phyloP scores from a whole-genome alignment of 768 basidiomycete genomes.

The Ramaria sp. region DNA sequence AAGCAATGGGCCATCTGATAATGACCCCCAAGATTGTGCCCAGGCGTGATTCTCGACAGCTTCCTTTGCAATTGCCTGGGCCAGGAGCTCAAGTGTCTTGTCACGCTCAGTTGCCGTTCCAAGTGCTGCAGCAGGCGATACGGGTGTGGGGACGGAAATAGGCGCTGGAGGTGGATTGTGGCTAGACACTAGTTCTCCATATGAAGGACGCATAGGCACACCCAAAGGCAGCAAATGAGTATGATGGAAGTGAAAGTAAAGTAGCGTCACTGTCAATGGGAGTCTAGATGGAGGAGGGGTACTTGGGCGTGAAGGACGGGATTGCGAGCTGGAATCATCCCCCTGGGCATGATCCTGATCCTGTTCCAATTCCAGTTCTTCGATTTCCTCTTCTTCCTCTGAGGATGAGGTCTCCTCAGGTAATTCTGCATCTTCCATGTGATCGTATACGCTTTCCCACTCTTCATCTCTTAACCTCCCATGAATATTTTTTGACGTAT shows the following conservation, averaged over 20 bases:
- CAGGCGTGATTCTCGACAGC: conserved; percentile 65
- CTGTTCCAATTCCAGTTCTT: conserved; percentile 20
- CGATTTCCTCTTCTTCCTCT: conserved; percentile 26
- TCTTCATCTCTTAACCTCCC: conserved; percentile 39
- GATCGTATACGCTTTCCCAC: conserved; percentile 31
- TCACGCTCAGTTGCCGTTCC: conserved; percentile 55
- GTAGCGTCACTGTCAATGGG: conserved; percentile 56
- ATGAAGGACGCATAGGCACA: conserved; percentile 49
- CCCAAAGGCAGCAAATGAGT: conserved; percentile 49
- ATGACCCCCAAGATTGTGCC: conserved; percentile 46
- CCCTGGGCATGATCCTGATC: conserved; percentile 1
- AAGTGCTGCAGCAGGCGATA: conserved; percentile 66
- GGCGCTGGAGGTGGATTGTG: conserved; percentile 29
- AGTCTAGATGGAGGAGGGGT: conserved; percentile 67
- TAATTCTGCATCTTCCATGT: conserved; percentile 21
- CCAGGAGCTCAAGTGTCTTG: conserved; percentile 58
- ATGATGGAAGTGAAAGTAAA: conserved; percentile 63
- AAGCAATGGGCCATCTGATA: background rate
- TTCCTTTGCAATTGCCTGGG: conserved; percentile 51
- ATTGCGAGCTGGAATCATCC: conserved; percentile 13
- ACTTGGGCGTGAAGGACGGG: conserved; percentile 37
- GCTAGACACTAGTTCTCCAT: conserved; percentile 36
- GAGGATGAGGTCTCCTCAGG: conserved; percentile 30
- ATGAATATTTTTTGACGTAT: conserved; percentile 26
- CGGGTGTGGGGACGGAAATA: conserved; percentile 68